These are phyloP conservation scores for Hirsutella minnesotensis DNA, from an alignment of 2,329 filamentous ascomycete genomes.

Conservation along the genomic window DNA sequence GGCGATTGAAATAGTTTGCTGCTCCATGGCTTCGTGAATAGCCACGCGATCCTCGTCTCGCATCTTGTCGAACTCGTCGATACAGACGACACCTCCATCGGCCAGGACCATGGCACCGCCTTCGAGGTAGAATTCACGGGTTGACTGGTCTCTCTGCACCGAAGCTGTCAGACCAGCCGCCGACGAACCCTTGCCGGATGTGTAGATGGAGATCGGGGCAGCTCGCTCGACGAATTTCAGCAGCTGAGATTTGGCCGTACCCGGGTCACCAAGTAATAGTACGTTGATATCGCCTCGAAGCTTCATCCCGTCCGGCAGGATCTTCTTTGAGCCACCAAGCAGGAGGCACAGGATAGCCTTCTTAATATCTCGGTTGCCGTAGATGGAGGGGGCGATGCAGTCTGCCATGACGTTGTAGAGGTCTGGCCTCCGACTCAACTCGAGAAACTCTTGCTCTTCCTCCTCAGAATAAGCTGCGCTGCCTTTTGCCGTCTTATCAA, in stretches of 20 bases:
- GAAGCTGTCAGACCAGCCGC: conserved; percentile 95
- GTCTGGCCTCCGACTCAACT: conserved; percentile 81
- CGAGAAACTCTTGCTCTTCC: conserved; percentile 90
- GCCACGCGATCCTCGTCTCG: conserved; percentile 93
- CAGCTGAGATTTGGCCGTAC: conserved; percentile 94
- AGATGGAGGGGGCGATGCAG: conserved; percentile 95
- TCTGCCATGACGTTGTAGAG: conserved; percentile 84
- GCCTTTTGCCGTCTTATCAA: conserved; percentile 82
- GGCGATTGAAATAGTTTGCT: conserved; percentile 97
- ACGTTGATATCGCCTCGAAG: conserved; percentile 97
- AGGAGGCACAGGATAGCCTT: conserved; percentile 91
- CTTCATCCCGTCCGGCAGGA: conserved; percentile 94
- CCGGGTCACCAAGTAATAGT: conserved; percentile 87
- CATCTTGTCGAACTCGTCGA: conserved; percentile 99
- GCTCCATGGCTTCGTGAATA: conserved; percentile 99
- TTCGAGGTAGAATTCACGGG: conserved; percentile 94
- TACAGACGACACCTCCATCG: conserved; percentile 93
- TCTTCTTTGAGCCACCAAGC: conserved; percentile 93
- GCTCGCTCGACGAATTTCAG: conserved; percentile 97
- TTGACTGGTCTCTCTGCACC: conserved; percentile 83
- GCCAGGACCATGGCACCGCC: conserved; percentile 97
- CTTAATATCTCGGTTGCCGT: conserved; percentile 92
- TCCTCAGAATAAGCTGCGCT: conserved; percentile 79
- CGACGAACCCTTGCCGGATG: conserved; percentile 94
- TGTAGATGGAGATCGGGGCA: conserved; percentile 95